These are phyloP conservation scores for Hordeum pubiflorum DNA, from an alignment of 202 grass and related monocot species.

Conservation along the genomic window DNA sequence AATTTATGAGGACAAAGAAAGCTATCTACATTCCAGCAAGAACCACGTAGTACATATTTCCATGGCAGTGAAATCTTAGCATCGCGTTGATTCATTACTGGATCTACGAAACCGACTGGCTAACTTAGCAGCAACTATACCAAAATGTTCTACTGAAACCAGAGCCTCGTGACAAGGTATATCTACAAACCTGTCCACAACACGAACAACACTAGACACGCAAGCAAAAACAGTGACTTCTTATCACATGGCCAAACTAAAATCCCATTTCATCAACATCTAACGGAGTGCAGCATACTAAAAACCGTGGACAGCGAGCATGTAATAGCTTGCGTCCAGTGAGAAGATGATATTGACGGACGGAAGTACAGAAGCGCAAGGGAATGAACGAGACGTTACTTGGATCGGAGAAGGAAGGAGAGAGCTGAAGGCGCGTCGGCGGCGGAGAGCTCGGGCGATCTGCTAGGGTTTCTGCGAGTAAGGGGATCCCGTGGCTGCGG, in stretches of 20 bases:
- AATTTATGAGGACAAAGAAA: neutral
- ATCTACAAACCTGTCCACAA: neutral
- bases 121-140: neutral
- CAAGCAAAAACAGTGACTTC: neutral
- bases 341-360: neutral
- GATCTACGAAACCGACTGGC: neutral
- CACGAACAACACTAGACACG: neutral
- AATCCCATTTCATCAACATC: neutral
- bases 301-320: too few relatives aligned
- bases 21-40: neutral
- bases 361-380: neutral
- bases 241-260: neutral
- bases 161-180: neutral
- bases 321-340: neutral
- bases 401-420: constrained; percentile 19
- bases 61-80: neutral
- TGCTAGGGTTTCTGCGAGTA: constrained; percentile 24
- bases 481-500: neutral
- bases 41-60: neutral
- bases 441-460: neutral
- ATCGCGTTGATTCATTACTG: neutral
- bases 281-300: neutral
- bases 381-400: neutral
- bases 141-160: neutral
- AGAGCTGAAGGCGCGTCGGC: neutral